Evolutionary conservation across 805 yeast species (phyloP).

Genomic region (Ogataea polymorpha): DNA sequence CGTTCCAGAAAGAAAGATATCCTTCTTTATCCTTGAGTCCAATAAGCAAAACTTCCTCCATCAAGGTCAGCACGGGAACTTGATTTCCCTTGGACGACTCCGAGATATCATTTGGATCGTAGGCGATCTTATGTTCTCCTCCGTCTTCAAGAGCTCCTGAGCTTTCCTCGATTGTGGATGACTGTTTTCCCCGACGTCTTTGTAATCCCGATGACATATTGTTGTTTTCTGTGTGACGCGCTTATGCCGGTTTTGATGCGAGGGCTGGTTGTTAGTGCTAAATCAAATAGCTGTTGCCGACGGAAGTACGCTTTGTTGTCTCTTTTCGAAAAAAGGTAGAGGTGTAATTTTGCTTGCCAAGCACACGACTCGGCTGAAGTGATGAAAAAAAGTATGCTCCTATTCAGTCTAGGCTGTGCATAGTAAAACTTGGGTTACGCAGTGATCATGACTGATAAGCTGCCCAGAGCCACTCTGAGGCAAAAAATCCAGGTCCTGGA

Average conservation of each 20-base stretch:
- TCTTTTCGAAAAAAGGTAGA: slow-evolving; percentile 5
- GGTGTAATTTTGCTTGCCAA: neutral
- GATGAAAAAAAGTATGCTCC: neutral
- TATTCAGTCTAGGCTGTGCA: slow-evolving; percentile 1
- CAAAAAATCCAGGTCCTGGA: slow-evolving; percentile 35
- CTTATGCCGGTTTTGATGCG: neutral
- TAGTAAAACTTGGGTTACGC: too few species aligned
- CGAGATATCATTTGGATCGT: slow-evolving; percentile 69
- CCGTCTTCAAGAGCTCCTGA: slow-evolving; percentile 14
- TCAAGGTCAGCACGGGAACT: slow-evolving; percentile 76
- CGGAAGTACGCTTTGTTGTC: slow-evolving; percentile 9
- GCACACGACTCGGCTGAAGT: slow-evolving; percentile 4
- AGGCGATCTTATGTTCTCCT: slow-evolving; percentile 61
- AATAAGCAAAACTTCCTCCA: slow-evolving; percentile 93
- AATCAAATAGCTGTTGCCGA: neutral
- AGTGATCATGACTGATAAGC: slow-evolving; percentile 6
- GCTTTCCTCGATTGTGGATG: slow-evolving; percentile 21
- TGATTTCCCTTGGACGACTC: slow-evolving; percentile 37
- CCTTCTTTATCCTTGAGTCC: slow-evolving; percentile 97
- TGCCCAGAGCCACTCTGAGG: slow-evolving; percentile 31
- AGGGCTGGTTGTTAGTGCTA: neutral
- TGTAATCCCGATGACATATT: slow-evolving; percentile 55
- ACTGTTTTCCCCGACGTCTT: slow-evolving; percentile 57
- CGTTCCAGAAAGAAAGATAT: slow-evolving; percentile 96
- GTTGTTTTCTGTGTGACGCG: neutral